Evolutionary conservation across 345 rosid genomes (phyloP).

Genomic region (Psidium guajava): DNA sequence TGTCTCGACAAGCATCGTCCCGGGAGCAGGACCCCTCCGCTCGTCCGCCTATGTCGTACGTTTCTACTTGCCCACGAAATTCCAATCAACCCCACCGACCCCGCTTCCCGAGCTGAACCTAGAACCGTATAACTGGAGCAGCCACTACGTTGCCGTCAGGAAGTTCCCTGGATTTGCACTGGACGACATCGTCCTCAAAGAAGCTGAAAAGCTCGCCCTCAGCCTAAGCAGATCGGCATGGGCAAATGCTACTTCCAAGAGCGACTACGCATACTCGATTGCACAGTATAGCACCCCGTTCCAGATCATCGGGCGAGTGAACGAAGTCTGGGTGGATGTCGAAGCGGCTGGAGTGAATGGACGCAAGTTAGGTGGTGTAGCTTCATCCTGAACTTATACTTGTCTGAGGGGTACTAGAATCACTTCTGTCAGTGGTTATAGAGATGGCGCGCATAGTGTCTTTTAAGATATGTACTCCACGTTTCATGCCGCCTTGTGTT

Average conservation of each 20-base stretch:
- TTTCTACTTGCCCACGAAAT: slow-evolving; percentile 44
- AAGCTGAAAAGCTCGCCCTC: slow-evolving; percentile 40
- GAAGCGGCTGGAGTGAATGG: slow-evolving; percentile 11
- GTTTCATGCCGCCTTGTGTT: neutral
- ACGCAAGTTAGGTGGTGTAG: slow-evolving; percentile 2
- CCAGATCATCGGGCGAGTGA: slow-evolving; percentile 38
- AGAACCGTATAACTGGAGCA: slow-evolving; percentile 26
- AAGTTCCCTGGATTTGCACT: slow-evolving; percentile 51
- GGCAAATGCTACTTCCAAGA: slow-evolving; percentile 22
- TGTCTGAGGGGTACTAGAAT: neutral
- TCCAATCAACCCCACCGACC: slow-evolving; percentile 43
- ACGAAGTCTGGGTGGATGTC: slow-evolving; percentile 65
- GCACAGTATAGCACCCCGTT: slow-evolving; percentile 59
- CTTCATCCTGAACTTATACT: slow-evolving; percentile 21
- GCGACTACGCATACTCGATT: slow-evolving; percentile 42
- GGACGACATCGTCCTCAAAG: slow-evolving; percentile 27
- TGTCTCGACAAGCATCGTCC: slow-evolving; percentile 42
- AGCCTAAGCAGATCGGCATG: slow-evolving; percentile 48
- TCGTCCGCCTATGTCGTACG: slow-evolving; percentile 41
- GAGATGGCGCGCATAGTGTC: neutral
- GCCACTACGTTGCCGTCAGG: slow-evolving; percentile 46
- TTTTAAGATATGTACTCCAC: neutral
- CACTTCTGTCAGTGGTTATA: neutral
- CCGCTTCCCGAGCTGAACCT: slow-evolving; percentile 47
- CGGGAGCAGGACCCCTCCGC: slow-evolving; percentile 49